Percentiles rank a stretch among this genome's conserved stretches.
phyloP scores from a whole-genome alignment of 2,329 filamentous ascomycete species.

The Simplicillium aogashimaense region DNA sequence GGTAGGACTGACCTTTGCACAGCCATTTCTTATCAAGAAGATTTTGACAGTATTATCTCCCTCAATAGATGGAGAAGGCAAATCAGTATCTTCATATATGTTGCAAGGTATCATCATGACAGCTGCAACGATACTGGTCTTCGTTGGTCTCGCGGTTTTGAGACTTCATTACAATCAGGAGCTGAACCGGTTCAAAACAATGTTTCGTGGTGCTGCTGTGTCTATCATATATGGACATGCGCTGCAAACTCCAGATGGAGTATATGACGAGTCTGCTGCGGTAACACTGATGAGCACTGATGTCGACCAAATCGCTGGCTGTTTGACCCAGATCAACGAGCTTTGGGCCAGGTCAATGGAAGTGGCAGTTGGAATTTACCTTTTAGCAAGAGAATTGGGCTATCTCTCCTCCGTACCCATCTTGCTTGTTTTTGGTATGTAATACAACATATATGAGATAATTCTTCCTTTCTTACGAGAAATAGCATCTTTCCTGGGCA shows the following conservation, averaged over 20 bases:
- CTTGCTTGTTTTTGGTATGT: slow-evolving; percentile 9
- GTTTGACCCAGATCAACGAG: slow-evolving; percentile 9
- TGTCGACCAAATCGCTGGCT: slow-evolving; percentile 6
- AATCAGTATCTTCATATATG: neutral
- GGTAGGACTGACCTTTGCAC: slow-evolving; percentile 5
- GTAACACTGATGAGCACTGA: slow-evolving; percentile 9
- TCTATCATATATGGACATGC: slow-evolving; percentile 11
- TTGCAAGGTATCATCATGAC: slow-evolving; percentile 8
- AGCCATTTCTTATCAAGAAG: slow-evolving; percentile 8
- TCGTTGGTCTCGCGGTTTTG: slow-evolving; percentile 10
- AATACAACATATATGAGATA: neutral
- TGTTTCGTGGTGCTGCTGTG: slow-evolving; percentile 11
- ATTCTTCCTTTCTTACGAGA: neutral
- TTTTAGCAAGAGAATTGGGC: slow-evolving; percentile 11
- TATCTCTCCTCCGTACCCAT: slow-evolving; percentile 10
- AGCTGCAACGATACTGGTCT: slow-evolving; percentile 11
- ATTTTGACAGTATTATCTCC: slow-evolving; percentile 1
- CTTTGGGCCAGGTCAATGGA: slow-evolving; percentile 12
- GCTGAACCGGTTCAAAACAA: slow-evolving; percentile 10
- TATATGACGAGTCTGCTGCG: slow-evolving; percentile 8
- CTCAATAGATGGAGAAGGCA: neutral
- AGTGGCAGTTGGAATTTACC: slow-evolving; percentile 7
- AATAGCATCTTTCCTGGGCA: slow-evolving; percentile 7
- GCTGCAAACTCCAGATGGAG: slow-evolving; percentile 7
- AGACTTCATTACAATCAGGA: slow-evolving; percentile 9